These are phyloP conservation scores for Amanita exitialis DNA, from an alignment of 768 basidiomycete species.

Conservation along the genomic window DNA sequence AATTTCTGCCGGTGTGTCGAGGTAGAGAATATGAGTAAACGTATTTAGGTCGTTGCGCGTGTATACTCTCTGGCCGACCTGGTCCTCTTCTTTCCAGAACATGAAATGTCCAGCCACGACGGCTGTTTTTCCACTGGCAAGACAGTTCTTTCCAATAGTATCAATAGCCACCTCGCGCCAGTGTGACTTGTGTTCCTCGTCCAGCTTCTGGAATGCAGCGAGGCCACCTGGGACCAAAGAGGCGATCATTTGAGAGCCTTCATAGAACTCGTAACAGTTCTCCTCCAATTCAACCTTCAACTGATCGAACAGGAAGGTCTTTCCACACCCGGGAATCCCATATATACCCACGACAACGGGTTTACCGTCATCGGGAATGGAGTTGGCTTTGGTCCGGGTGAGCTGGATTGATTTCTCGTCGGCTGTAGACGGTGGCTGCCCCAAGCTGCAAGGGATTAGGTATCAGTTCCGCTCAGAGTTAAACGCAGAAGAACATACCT, in stretches of 20 bases:
- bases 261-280: constrained; percentile 10
- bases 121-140: constrained; percentile 10
- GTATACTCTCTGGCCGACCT: constrained; percentile 11
- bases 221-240: constrained; percentile 14
- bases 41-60: constrained; percentile 10
- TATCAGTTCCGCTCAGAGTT: neutral
- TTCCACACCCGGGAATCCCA: constrained; percentile 14
- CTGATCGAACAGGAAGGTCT: constrained; percentile 10
- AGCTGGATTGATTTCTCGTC: neutral
- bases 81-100: constrained; percentile 13
- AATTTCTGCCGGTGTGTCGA: constrained; percentile 9
- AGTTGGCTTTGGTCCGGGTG: neutral
- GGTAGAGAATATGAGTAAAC: constrained; percentile 15
- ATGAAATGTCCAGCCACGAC: constrained; percentile 15
- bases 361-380: constrained; percentile 4
- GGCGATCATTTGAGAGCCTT: constrained; percentile 13
- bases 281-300: constrained; percentile 11
- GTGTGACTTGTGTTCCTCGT: constrained; percentile 7
- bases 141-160: constrained; percentile 10
- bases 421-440: neutral
- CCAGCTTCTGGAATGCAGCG: constrained; percentile 12
- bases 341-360: constrained; percentile 14
- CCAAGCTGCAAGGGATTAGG: constrained; percentile 1
- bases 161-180: constrained; percentile 12
- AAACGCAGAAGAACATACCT: constrained; percentile 1